A percentile compares a stretch with the other conserved stretches of the same genome.
phyloP scores from a whole-genome alignment of 768 basidiomycete genomes.

The Pleurotus tuoliensis region DNA sequence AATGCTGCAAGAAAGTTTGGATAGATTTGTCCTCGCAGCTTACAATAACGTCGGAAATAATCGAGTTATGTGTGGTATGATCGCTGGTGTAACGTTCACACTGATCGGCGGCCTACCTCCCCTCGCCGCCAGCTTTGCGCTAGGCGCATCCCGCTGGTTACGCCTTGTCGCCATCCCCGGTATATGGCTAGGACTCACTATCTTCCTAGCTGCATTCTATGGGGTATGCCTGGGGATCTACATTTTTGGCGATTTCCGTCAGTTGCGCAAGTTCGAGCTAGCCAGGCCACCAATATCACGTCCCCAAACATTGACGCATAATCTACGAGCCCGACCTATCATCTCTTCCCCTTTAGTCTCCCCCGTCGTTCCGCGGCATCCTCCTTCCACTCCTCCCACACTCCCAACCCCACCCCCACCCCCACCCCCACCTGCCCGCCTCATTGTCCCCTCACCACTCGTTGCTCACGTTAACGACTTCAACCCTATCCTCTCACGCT shows the following conservation, averaged over 20 bases:
- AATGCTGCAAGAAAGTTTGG: conserved; percentile 61
- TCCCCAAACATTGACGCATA: conserved; percentile 31
- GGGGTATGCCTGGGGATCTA: conserved; percentile 73
- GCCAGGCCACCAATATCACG: conserved; percentile 61
- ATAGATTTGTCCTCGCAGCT: conserved; percentile 64
- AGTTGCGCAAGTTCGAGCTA: conserved; percentile 78
- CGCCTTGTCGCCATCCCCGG: conserved; percentile 62
- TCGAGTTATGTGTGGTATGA: conserved; percentile 65
- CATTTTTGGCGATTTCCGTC: conserved; percentile 74
- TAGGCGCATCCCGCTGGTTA: conserved; percentile 48
- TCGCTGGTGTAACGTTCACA: conserved; percentile 52
- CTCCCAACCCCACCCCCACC: conserved; percentile 13
- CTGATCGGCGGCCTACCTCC: conserved; percentile 47
- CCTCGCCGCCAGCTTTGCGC: conserved; percentile 42
- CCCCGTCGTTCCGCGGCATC: conserved; percentile 2
- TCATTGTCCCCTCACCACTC: conserved; percentile 26
- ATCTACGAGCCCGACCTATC: conserved; percentile 17
- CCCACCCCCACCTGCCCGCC: conserved; percentile 11
- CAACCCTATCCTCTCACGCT: conserved; percentile 17
- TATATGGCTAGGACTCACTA: conserved; percentile 63
- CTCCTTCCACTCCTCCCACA: conserved; percentile 5
- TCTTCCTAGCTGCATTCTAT: conserved; percentile 59
- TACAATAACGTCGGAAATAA: conserved; percentile 70
- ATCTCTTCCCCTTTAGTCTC: conserved; percentile 12
- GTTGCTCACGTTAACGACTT: conserved; percentile 19